These are phyloP conservation scores for Trichoderma aggressivum DNA, from an alignment of 2,329 filamentous ascomycete genomes.

Conservation along the genomic window DNA sequence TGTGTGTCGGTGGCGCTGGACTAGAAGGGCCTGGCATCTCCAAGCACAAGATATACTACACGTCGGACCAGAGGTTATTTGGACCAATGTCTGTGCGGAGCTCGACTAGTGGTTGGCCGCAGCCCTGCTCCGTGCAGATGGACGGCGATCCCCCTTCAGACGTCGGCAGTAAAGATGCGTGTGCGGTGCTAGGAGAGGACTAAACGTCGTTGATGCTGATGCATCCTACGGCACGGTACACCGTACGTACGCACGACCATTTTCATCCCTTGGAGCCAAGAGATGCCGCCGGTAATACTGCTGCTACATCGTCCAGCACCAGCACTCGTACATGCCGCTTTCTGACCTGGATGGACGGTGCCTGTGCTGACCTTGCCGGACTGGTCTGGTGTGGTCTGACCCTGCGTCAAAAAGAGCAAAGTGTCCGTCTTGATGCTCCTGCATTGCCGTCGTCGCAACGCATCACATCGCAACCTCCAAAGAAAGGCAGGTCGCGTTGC, in stretches of 20 bases:
- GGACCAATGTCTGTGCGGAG: constrained; percentile 4
- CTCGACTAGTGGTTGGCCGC: not conserved
- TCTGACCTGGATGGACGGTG: not conserved
- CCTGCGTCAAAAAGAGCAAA: not conserved
- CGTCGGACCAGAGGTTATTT: not conserved
- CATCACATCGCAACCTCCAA: not conserved
- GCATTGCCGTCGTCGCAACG: constrained; percentile 11
- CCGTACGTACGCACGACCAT: not conserved
- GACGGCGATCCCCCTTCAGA: constrained; percentile 5
- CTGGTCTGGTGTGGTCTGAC: not conserved
- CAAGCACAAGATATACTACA: not conserved
- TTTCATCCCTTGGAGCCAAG: not conserved
- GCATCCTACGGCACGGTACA: not conserved
- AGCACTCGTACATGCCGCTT: not conserved
- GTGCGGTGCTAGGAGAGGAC: not conserved
- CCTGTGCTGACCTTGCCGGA: not conserved
- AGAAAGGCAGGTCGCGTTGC: not conserved
- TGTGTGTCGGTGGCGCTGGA: not conserved
- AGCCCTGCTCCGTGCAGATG: constrained; percentile 12
- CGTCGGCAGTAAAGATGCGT: constrained; percentile 1
- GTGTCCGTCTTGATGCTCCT: not conserved
- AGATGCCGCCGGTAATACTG: not conserved
- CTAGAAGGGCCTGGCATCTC: not conserved
- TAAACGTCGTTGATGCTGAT: not conserved
- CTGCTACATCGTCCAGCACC: not conserved